Base-by-base conservation (phyloP, 2,329 filamentous ascomycete genomes). In the Pseudogymnoascus destructans region DNA sequence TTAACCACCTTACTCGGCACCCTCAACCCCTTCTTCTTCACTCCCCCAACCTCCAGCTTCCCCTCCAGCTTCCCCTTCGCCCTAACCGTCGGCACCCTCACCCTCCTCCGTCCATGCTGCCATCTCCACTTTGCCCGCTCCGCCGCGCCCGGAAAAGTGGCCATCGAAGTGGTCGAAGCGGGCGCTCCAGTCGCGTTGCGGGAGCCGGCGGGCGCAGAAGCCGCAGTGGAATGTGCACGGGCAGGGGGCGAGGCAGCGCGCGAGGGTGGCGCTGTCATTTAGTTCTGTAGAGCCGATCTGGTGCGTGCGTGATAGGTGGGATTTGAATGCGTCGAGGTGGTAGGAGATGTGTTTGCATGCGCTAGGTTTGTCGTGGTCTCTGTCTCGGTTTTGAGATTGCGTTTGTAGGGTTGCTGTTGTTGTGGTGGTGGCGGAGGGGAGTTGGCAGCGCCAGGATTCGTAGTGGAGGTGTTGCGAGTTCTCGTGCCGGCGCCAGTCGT, bases 401-500 rank as follows among this genome's bases (percentile, higher is more conserved):
- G 40, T n/a, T 9, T 23, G 17, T 46, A 46, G 6, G 58, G 54
- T 19, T 38, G 35, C 42, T 40, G 56, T 8, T 49, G 38, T 38
- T 15, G 17, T 40, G 54, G 62, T 11, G 13, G 55, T 30, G 54
- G 42, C 8, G 11, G 23, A 25, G 52, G 5, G 63, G 67, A 21
- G 42, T 9, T 30, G n/a, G 67, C 90, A 95, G 27, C 79, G 80
- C 83, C 87, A 95, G 54, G 78, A 77, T 66, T 90, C 85, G 5
- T 79, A 70, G 60, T 86, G 80, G 61, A 80, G 82, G 68, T 95
- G 90, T 66, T 92, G 86, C 13, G 80, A 82, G 63, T 82, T 86
- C 67, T 96, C 92, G 66, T 96, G 91, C 1, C 91, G 82, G 68
- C 95, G 95, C 91, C 83, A 96, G 70, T 96, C 91, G 60, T 89